Evolutionary conservation across 116 monocot species (phyloP).

Genomic region (Trichopus zeylanicus): DNA sequence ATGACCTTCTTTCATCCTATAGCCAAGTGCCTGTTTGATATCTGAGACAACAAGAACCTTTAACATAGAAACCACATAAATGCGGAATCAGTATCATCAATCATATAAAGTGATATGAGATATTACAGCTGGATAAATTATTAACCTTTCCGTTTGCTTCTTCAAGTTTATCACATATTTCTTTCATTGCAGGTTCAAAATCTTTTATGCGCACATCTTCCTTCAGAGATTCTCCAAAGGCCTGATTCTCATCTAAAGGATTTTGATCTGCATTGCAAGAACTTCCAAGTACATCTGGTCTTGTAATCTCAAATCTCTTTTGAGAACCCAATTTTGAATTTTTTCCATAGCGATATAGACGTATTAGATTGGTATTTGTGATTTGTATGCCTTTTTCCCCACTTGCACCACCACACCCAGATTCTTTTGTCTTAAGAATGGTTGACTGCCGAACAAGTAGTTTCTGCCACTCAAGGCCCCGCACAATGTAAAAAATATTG

Average conservation of each 20-base stretch:
- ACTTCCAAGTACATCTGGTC: conserved; percentile 20
- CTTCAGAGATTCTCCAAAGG: conserved; percentile 19
- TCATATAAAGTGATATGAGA: neutral
- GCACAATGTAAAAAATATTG: conserved; percentile 69
- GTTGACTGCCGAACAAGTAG: conserved; percentile 74
- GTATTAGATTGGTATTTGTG: conserved; percentile 59
- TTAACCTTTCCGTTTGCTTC: conserved; percentile 74
- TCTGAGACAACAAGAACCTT: conserved; percentile 80
- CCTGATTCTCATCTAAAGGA: conserved; percentile 20
- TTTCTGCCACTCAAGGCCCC: conserved; percentile 48
- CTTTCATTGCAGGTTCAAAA: conserved; percentile 78
- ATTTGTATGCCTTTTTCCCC: conserved; percentile 24
- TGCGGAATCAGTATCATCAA: conserved; percentile 12
- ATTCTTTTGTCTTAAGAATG: conserved; percentile 54
- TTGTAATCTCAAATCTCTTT: conserved; percentile 76
- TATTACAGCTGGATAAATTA: conserved; percentile 1
- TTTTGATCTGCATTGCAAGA: conserved; percentile 11
- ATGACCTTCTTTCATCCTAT: conserved; percentile 52
- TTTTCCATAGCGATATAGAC: conserved; percentile 67
- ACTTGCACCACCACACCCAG: conserved; percentile 19
- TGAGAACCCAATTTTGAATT: conserved; percentile 48
- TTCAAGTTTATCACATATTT: conserved; percentile 84
- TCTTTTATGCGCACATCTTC: conserved; percentile 66
- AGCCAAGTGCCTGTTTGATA: conserved; percentile 66
- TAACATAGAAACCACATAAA: conserved; percentile 15